Base-by-base conservation (phyloP, 305 asterid species). In the Nicotiana rustica region DNA sequence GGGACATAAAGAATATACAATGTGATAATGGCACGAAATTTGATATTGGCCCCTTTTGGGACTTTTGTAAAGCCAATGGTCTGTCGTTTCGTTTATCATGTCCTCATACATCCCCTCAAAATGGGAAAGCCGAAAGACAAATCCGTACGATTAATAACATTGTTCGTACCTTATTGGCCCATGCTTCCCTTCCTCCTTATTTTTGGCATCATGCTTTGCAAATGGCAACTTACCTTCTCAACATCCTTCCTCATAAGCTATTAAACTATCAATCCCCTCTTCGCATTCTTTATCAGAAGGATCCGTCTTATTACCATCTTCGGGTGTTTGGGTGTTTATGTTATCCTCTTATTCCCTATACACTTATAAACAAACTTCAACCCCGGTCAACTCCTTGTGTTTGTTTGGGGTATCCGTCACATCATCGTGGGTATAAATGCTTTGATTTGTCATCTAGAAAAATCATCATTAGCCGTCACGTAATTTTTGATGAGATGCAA, bases 31-130 rank as follows among this genome's bases (percentile, higher is more conserved):
- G 25, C 25, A 25, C 25, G 25, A 25, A 25, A 25, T 25, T 25
- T 25, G 25, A 25, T 25, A 25, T 0, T 67, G 35, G 49, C 3
- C 49, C 19, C 1, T 70, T 70, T 70, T 19, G n/a, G 4, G 18
- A 70, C 14, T 36, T 33, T 70, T 70, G 57, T 15, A 6, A 35
- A n/a, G 10, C 10, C 13, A 35, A 70, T 38, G 78, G 78, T 8
- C 33, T 70, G 10, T 3, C 38, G 4, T 70, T 70, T 70, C 57
- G 29, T 35, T 69, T 70, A 12, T 70, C 78, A 35, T 70, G 78
- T 70, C 78, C 78, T 12, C 29, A 33, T 70, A 38, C 57, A 41
- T 67, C 76, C 5, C 33, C 76, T 29, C 76, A 67, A 67, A 67
- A 67, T 67, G 76, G 76, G 33, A 67, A 70, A 35, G 78, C 31